These are phyloP conservation scores for Xanthoparmelia taractica DNA, from an alignment of 495 filamentous ascomycete species.

Conservation along the genomic window DNA sequence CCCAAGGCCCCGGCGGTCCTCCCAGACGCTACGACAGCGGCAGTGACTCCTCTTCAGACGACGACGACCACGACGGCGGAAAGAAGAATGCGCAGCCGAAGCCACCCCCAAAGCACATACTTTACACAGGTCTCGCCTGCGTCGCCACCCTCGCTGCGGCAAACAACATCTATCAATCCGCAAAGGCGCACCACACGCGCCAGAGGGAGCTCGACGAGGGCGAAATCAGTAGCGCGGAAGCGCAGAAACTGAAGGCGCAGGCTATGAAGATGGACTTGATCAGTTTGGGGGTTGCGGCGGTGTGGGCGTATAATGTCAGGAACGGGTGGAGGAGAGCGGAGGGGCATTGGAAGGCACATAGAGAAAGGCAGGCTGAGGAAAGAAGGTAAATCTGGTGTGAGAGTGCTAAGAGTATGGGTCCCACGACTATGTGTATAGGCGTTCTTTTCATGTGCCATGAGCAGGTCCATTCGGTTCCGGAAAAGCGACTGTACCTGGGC, in stretches of 20 bases:
- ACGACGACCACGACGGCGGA: neutral
- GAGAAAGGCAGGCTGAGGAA: neutral
- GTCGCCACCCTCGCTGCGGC: slow-evolving; percentile 21
- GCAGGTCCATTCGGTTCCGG: neutral
- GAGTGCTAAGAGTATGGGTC: neutral
- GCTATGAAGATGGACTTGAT: slow-evolving; percentile 18
- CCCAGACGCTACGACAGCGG: slow-evolving; percentile 1
- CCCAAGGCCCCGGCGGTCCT: neutral
- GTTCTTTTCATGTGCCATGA: neutral
- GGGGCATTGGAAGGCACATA: slow-evolving; percentile 5
- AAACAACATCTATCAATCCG: slow-evolving; percentile 24
- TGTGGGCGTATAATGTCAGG: slow-evolving; percentile 20
- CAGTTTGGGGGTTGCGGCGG: slow-evolving; percentile 21
- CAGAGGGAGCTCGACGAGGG: slow-evolving; percentile 11
- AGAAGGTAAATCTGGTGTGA: neutral
- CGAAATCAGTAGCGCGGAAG: slow-evolving; percentile 12
- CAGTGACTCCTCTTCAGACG: neutral
- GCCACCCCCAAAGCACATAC: slow-evolving; percentile 18
- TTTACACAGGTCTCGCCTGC: slow-evolving; percentile 20
- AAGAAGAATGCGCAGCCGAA: slow-evolving; percentile 8
- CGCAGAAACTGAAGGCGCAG: slow-evolving; percentile 14
- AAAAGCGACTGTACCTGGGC: neutral
- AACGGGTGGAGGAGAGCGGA: slow-evolving; percentile 23
- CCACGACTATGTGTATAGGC: neutral
- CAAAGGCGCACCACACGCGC: slow-evolving; percentile 22